A percentile compares a stretch with the other conserved stretches of the same genome.
These are phyloP conservation scores for Astragalus membranaceus DNA, from an alignment of 306 rosid genomes.

Conservation along the genomic window DNA sequence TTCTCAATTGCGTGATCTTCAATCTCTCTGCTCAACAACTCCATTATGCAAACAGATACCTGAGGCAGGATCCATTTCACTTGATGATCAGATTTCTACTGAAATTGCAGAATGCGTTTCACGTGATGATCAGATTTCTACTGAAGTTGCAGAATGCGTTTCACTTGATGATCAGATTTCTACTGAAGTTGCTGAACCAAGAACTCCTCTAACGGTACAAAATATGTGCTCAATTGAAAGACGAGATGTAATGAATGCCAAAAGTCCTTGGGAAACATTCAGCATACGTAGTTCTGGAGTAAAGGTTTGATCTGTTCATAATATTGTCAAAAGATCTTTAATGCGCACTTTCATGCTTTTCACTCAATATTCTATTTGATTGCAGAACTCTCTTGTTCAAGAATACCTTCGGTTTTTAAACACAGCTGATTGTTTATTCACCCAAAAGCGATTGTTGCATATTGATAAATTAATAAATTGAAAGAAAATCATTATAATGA, in stretches of 20 bases:
- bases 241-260: conserved; percentile 29
- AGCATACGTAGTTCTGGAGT: conserved; percentile 44
- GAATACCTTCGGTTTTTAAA: conserved; percentile 60
- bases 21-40: conserved; percentile 44
- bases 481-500: not conserved
- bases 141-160: no score
- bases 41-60: conserved; percentile 27
- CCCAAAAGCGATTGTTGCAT: not conserved
- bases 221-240: conserved; percentile 19
- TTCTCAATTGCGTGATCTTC: conserved; percentile 52
- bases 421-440: conserved; percentile 35
- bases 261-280: conserved; percentile 70
- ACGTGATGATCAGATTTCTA: no score
- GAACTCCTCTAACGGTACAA: conserved; percentile 44
- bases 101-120: conserved; percentile 14
- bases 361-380: not conserved
- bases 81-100: not conserved
- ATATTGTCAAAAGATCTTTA: not conserved
- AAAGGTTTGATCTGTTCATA: conserved; percentile 48
- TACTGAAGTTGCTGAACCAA: conserved; percentile 43
- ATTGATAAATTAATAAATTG: not conserved
- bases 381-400: conserved; percentile 57
- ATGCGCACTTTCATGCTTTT: not conserved
- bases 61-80: conserved; percentile 23
- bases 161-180: no score